A percentile compares a stretch with the other conserved stretches of the same genome.
Conservation (phyloP, 139 green algal genomes). For the Micromonas commoda region DNA sequence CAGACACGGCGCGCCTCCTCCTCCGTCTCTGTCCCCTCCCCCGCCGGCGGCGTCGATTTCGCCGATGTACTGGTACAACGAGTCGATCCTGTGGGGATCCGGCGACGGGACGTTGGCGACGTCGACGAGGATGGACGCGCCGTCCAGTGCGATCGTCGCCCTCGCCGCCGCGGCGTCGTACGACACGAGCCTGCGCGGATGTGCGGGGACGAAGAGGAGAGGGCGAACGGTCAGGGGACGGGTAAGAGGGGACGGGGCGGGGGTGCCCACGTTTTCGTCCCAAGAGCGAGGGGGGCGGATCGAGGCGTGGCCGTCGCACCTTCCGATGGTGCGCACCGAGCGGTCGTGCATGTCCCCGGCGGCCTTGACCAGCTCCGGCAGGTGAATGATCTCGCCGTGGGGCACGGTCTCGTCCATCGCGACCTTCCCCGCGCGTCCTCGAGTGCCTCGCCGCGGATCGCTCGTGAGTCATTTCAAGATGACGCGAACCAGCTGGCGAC, state of each 20-base stretch:
- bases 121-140: neutral
- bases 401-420: too few species aligned
- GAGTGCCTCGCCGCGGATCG: too few species aligned
- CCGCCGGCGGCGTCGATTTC: neutral
- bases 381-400: neutral
- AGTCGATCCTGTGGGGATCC: neutral
- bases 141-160: neutral
- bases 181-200: neutral
- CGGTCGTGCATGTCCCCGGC: slow-evolving; percentile 29
- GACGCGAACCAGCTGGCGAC: too few species aligned
- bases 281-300: too few species aligned
- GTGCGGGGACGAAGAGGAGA: neutral
- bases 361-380: slow-evolving; percentile 26
- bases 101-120: neutral
- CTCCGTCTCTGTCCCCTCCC: neutral
- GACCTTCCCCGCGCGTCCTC: too few species aligned
- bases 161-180: neutral
- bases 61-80: neutral
- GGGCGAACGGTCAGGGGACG: too few species aligned
- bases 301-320: neutral
- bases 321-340: neutral
- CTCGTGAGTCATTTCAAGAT: too few species aligned
- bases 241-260: too few species aligned
- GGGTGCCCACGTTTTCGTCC: too few species aligned
- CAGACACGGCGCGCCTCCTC: neutral